These are phyloP conservation scores for Calonectria henricotiae DNA, from an alignment of 2,329 filamentous ascomycete genomes.

Conservation along the genomic window DNA sequence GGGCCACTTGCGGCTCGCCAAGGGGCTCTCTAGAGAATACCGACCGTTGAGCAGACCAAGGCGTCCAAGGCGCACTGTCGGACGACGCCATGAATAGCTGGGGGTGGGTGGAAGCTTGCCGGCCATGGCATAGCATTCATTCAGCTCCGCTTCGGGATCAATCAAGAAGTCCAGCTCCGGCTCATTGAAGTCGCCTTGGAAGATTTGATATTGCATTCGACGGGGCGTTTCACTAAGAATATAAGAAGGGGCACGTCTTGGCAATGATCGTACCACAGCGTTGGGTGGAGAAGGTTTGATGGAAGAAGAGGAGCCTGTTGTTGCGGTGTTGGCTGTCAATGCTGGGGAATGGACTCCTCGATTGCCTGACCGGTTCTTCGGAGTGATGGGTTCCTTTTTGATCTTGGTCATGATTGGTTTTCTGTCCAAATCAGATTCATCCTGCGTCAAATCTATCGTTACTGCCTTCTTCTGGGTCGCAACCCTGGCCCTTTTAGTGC, in stretches of 20 bases:
- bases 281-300: not conserved
- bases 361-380: not conserved
- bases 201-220: not conserved
- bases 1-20: not conserved
- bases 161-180: not conserved
- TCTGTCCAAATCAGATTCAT: not conserved
- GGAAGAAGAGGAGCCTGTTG: not conserved
- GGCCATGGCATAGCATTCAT: not conserved
- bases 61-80: not conserved
- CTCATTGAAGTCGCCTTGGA: conserved; percentile 15
- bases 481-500: not conserved
- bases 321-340: not conserved
- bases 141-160: not conserved
- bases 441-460: not conserved
- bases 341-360: not conserved
- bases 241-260: not conserved
- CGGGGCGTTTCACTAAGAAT: not conserved
- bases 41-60: conserved; percentile 9
- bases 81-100: not conserved
- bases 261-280: not conserved
- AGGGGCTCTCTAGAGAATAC: not conserved
- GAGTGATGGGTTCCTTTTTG: not conserved
- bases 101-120: not conserved
- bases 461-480: not conserved
- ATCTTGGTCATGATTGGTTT: not conserved